phyloP scores from a whole-genome alignment of 768 basidiomycete species.

The Phaffia australis region DNA sequence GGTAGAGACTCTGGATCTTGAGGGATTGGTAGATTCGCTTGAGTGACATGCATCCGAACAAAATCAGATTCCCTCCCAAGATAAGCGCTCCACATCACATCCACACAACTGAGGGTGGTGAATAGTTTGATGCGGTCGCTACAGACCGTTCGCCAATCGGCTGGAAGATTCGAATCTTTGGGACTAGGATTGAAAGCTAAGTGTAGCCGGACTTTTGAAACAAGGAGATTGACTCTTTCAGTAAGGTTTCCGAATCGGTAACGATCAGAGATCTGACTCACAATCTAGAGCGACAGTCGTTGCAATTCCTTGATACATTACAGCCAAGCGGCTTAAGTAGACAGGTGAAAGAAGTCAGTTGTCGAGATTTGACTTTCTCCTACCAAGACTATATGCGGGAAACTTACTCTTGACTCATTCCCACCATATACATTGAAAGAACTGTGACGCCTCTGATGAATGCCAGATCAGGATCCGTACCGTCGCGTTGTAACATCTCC shows the following conservation, averaged over 20 bases:
- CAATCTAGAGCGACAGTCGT: neutral
- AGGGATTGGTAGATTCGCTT: neutral
- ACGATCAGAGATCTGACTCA: too few relatives aligned
- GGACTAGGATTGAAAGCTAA: neutral
- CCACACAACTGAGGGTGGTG: constrained; percentile 1
- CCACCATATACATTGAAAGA: neutral
- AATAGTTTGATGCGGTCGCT: neutral
- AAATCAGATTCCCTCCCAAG: neutral
- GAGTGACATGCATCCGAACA: neutral
- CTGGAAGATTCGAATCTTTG: neutral
- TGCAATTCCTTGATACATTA: neutral
- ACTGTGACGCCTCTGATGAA: neutral
- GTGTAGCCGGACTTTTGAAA: neutral
- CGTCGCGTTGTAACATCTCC: neutral
- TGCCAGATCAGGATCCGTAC: neutral
- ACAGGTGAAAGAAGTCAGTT: neutral
- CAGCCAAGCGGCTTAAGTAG: neutral
- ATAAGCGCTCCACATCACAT: neutral
- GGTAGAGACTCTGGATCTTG: neutral
- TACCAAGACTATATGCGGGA: neutral
- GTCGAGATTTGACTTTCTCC: too few relatives aligned
- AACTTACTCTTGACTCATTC: constrained; percentile 3
- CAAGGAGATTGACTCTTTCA: too few relatives aligned
- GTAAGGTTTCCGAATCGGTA: too few relatives aligned
- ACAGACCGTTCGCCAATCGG: neutral